phyloP scores from a whole-genome alignment of 306 rosid genomes.

The Sophora flavescens region DNA sequence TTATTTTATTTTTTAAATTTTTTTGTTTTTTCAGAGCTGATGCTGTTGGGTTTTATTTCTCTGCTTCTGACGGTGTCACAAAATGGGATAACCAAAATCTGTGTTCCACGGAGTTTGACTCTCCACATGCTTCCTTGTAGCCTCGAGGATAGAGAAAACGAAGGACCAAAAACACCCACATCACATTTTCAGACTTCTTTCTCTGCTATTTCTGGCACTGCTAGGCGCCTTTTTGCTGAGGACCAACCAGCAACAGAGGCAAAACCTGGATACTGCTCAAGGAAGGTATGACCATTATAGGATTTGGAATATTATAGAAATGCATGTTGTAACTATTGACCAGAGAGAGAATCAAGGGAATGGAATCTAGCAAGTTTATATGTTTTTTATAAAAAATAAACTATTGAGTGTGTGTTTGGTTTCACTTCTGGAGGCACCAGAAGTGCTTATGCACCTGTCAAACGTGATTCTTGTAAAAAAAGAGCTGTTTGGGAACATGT shows the following conservation, averaged over 20 bases:
- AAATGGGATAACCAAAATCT: slow-evolving; percentile 67
- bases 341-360: no score
- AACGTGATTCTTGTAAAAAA: no score
- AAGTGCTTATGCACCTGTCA: no score
- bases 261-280: slow-evolving; percentile 55
- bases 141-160: slow-evolving; percentile 5
- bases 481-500: no score
- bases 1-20: no score
- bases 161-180: slow-evolving; percentile 7
- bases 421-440: no score
- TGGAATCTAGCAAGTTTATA: no score
- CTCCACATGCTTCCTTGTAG: slow-evolving; percentile 78
- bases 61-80: slow-evolving; percentile 82
- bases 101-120: slow-evolving; percentile 51
- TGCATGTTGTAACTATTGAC: no score
- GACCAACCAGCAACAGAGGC: background rate
- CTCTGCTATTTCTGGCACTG: slow-evolving; percentile 20
- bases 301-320: no score
- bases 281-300: slow-evolving; percentile 54
- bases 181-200: slow-evolving; percentile 57
- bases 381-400: no score
- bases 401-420: no score
- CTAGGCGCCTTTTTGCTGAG: slow-evolving; percentile 56
- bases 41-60: slow-evolving; percentile 95
- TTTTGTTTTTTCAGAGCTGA: slow-evolving; percentile 63